Conservation (phyloP, 2,329 filamentous ascomycete species). For the Fusarium abutilonis region DNA sequence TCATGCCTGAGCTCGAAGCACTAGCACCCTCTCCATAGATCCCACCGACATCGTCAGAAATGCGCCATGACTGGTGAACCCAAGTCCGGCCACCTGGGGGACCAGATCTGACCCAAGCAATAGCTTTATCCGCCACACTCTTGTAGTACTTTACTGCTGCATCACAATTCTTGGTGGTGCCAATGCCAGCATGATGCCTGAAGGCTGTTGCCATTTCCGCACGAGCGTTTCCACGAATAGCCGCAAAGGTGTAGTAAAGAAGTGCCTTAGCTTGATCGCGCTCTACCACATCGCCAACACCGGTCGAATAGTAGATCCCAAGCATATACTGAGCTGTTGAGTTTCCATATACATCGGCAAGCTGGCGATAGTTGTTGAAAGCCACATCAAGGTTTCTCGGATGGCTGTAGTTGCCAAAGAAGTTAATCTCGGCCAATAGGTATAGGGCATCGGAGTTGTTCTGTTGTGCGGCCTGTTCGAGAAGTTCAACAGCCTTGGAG, state of each 20-base stretch:
- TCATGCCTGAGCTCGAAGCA: constrained; percentile 83
- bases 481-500: constrained; percentile 61
- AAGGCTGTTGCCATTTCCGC: constrained; percentile 96
- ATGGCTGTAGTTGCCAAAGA: constrained; percentile 92
- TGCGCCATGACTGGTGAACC: constrained; percentile 80
- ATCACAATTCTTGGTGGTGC: constrained; percentile 86
- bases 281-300: constrained; percentile 81
- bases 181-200: constrained; percentile 85
- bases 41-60: constrained; percentile 90
- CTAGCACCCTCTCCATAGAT: constrained; percentile 97
- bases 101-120: constrained; percentile 86
- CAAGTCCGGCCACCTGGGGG: constrained; percentile 87
- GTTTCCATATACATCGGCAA: constrained; percentile 83
- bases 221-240: constrained; percentile 80
- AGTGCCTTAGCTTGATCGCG: constrained; percentile 90
- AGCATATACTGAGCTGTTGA: constrained; percentile 95
- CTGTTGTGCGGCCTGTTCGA: constrained; percentile 62
- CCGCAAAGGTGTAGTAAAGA: constrained; percentile 94
- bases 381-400: constrained; percentile 82
- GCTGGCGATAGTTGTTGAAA: constrained; percentile 81
- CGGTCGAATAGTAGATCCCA: constrained; percentile 94
- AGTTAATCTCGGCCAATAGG: constrained; percentile 92
- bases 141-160: constrained; percentile 89
- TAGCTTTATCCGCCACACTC: constrained; percentile 90
- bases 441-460: constrained; percentile 86